Base-by-base conservation (phyloP, 352 stramenopile genomes). In the Ophiocytium majus region DNA sequence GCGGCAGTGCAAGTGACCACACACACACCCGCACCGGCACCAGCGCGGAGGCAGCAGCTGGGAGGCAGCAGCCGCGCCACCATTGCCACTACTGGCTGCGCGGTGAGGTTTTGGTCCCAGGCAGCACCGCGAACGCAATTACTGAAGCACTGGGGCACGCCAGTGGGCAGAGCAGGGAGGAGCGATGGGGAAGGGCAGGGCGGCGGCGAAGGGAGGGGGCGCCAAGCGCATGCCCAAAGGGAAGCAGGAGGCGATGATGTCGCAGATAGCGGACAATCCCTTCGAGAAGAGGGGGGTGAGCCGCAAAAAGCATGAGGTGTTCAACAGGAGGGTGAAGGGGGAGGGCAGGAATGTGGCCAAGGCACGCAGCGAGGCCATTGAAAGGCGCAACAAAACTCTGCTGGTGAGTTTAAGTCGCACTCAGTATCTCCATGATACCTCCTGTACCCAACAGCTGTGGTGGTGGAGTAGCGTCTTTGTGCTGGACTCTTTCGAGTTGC, bases 201-300 rank as follows among this genome's bases (percentile, higher is more conserved):
- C 71, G 71, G 49, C 31, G n/a, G 31, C 75, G 1, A 5, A 14
- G 43, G 43, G 43, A n/a, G 43, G 43, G 43, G 43, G 43, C 43
- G 19, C 31, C 5, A 81, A 36, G 50, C 35, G 49, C 5, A 81
- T 81, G 75, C 75, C 75, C n/a, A 50, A 57, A 17, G 75, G 10
- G 31, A 81, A 43, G 75, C 75, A 81, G 75, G 10, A 81, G 36
- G 19, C 75, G 23, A 49, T 81, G 36, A 5, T 81, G 19, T 57
- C 75, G 14, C 1, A 36, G 10, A 83, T 83, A 17, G 17, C 31
- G 17, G 88, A 90, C 28, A 97, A 97, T 82, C 94, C 94, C 36
- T 97, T 97, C 78, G 94, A 97, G 84, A 92, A 94, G 80, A 93
- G 93, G 79, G 90, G 92, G 19, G 97, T 97, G 86, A 89, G 89